phyloP scores from a whole-genome alignment of 2,329 filamentous ascomycete species.

The Ophiocordyceps camponoti-leonardi region DNA sequence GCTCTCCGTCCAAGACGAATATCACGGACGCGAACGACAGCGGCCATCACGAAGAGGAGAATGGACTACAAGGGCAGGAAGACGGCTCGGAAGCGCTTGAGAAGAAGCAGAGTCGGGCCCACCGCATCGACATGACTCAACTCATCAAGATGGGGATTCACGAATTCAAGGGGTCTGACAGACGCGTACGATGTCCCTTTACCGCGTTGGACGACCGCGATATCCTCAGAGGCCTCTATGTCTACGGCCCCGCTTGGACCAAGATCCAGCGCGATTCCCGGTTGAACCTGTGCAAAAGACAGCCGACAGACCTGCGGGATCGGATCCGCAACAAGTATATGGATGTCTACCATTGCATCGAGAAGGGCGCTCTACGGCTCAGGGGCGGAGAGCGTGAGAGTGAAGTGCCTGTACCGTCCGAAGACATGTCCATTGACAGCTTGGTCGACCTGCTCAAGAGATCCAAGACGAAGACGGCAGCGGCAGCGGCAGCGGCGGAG shows the following conservation, averaged over 20 bases:
- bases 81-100: constrained; percentile 19
- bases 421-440: constrained; percentile 31
- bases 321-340: constrained; percentile 47
- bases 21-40: constrained; percentile 37
- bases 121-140: constrained; percentile 38
- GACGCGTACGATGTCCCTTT: constrained; percentile 42
- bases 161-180: constrained; percentile 42
- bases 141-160: constrained; percentile 40
- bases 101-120: constrained; percentile 32
- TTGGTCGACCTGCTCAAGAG: constrained; percentile 24
- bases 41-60: constrained; percentile 14
- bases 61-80: constrained; percentile 2
- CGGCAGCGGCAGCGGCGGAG: constrained; percentile 12
- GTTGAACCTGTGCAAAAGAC: constrained; percentile 38
- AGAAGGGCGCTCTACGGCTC: constrained; percentile 32
- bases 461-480: constrained; percentile 19
- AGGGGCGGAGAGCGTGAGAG: constrained; percentile 23
- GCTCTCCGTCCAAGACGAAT: constrained; percentile 12
- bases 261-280: constrained; percentile 43
- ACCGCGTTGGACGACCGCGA: constrained; percentile 45
- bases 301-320: constrained; percentile 46
- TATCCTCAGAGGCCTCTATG: constrained; percentile 40
- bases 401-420: constrained; percentile 31
- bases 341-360: constrained; percentile 36
- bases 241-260: constrained; percentile 47